Evolutionary conservation across 2,329 filamentous ascomycete genomes (phyloP).

Genomic region (Colletotrichum sp.): DNA sequence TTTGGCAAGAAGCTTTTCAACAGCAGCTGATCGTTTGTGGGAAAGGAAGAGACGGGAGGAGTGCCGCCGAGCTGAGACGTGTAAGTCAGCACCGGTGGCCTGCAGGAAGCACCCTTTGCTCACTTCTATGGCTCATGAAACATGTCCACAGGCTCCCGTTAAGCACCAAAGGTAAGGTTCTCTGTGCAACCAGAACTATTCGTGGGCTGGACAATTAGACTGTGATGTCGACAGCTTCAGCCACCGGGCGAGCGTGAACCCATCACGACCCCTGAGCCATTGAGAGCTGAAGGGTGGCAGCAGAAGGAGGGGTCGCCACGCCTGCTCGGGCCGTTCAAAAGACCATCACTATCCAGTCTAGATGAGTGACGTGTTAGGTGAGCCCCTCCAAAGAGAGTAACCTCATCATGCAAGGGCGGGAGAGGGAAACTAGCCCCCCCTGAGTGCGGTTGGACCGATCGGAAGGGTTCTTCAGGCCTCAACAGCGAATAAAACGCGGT

Average conservation of each 20-base stretch:
- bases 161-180: neutral
- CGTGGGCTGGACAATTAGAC: neutral
- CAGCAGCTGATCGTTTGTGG: neutral
- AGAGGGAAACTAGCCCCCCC: neutral
- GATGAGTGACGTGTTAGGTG: neutral
- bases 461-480: neutral
- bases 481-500: neutral
- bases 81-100: neutral
- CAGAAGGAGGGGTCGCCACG: neutral
- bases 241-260: neutral
- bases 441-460: neutral
- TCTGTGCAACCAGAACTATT: neutral
- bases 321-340: neutral
- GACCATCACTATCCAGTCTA: neutral
- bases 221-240: neutral
- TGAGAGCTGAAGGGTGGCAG: neutral
- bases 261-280: neutral
- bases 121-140: neutral
- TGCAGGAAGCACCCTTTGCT: neutral
- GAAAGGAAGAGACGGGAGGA: neutral
- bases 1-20: neutral
- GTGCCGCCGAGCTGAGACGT: neutral
- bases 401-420: conserved; percentile 11
- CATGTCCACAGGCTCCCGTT: neutral
- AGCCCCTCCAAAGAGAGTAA: neutral